Conservation (phyloP, 164 flowering plant genomes). For the Vitis rotundifolia region DNA sequence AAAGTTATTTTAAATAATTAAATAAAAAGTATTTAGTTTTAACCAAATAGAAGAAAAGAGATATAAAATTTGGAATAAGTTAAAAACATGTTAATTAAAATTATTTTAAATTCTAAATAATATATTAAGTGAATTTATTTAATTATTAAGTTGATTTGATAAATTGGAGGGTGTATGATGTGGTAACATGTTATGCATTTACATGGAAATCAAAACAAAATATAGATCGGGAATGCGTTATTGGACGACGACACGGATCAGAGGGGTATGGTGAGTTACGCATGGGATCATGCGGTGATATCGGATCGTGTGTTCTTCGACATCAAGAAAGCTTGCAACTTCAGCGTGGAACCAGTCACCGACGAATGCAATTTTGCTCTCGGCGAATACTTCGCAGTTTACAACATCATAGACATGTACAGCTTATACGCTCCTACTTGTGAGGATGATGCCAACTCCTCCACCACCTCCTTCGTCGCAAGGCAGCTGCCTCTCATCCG, state of each 20-base stretch:
- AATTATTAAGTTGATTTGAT: no score
- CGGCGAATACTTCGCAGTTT: constrained; percentile 43
- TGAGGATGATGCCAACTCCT: constrained; percentile 7
- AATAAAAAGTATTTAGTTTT: no score
- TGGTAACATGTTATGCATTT: no score
- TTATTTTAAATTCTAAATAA: no score
- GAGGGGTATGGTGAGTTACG: constrained; percentile 72
- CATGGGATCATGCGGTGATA: constrained; percentile 81
- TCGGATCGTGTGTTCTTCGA: constrained; percentile 50
- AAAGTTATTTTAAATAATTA: no score
- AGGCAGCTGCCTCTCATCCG: constrained; percentile 22
- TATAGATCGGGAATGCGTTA: constrained; percentile 77
- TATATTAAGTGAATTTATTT: no score
- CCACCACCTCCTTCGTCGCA: constrained; percentile 5
- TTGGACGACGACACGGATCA: constrained; percentile 66
- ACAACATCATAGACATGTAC: constrained; percentile 70
- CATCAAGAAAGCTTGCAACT: constrained; percentile 50
- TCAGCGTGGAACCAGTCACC: constrained; percentile 18
- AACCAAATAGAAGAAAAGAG: no score
- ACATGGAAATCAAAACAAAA: not conserved
- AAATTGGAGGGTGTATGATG: no score
- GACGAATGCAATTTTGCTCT: constrained; percentile 34
- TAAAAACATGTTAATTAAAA: no score
- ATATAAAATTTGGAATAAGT: no score
- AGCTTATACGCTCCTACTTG: constrained; percentile 63